Conservation (phyloP, 2,329 filamentous ascomycete genomes). For the Talaromyces sp. region DNA sequence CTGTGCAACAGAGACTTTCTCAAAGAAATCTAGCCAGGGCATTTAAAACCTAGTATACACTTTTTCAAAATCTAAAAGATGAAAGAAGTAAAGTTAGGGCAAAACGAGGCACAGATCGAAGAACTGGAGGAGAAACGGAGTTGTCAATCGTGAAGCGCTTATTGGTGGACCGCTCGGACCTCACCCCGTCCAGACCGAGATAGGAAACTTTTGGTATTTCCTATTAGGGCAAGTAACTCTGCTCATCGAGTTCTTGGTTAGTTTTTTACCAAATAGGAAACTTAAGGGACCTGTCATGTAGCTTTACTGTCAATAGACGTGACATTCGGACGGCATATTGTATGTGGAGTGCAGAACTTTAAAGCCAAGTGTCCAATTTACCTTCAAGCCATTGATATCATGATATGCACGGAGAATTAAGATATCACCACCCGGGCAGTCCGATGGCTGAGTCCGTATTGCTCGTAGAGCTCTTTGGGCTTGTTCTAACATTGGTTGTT, state of each 20-base stretch:
- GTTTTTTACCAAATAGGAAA: background rate
- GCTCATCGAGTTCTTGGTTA: background rate
- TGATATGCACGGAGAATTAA: background rate
- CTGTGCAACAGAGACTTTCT: background rate
- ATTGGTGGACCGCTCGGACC: background rate
- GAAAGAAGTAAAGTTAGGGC: background rate
- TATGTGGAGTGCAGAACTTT: background rate
- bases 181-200: background rate
- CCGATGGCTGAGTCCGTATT: background rate
- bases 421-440: background rate
- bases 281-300: background rate
- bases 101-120: slow-evolving; percentile 1
- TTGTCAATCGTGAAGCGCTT: background rate
- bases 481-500: background rate
- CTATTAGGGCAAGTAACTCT: background rate
- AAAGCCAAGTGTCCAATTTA: background rate
- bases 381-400: background rate
- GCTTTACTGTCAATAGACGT: background rate
- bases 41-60: background rate
- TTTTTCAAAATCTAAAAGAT: background rate
- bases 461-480: background rate
- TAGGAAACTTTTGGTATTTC: background rate
- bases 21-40: background rate
- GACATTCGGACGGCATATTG: background rate
- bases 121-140: background rate